Percentiles rank a stretch among this genome's conserved stretches.
phyloP scores from a whole-genome alignment of 306 rosid genomes.

The Prunus mongolica region DNA sequence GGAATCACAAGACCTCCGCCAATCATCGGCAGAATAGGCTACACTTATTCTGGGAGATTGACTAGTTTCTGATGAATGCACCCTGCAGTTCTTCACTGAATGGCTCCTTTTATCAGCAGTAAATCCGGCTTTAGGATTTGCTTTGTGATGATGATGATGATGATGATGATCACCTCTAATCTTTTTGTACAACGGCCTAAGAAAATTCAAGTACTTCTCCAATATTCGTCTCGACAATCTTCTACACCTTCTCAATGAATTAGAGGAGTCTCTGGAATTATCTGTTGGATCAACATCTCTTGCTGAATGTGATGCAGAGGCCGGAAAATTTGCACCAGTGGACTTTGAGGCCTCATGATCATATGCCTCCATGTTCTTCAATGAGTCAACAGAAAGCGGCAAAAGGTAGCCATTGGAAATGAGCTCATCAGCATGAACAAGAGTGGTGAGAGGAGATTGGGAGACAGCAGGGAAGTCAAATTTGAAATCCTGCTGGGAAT shows the following conservation, averaged over 20 bases:
- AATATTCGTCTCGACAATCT: conserved; percentile 64
- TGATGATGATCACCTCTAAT: conserved; percentile 32
- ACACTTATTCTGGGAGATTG: conserved; percentile 67
- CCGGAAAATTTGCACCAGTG: conserved; percentile 3
- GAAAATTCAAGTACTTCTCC: conserved; percentile 69
- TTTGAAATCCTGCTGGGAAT: conserved; percentile 75
- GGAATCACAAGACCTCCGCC: conserved; percentile 90
- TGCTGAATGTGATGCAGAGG: conserved; percentile 32
- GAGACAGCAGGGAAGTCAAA: conserved; percentile 64
- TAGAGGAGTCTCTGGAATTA: conserved; percentile 36
- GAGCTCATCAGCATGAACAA: conserved; percentile 91
- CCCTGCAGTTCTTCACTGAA: conserved; percentile 51
- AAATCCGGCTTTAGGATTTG: conserved; percentile 44
- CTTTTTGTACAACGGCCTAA: conserved; percentile 69
- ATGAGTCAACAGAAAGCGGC: conserved; percentile 74
- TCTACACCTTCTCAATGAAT: conserved; percentile 59
- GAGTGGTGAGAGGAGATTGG: conserved; percentile 43
- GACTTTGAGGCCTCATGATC: conserved; percentile 31
- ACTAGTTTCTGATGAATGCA: conserved; percentile 42
- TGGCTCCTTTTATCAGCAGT: conserved; percentile 43
- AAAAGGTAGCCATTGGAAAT: conserved; percentile 83
- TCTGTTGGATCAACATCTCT: conserved; percentile 24
- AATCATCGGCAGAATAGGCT: conserved; percentile 67
- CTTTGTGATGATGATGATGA: conserved; percentile 16
- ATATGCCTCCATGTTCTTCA: conserved; percentile 47